These are phyloP conservation scores for Trichosporon coremiiforme DNA, from an alignment of 1,284 basidiomycete genomes.

Conservation along the genomic window DNA sequence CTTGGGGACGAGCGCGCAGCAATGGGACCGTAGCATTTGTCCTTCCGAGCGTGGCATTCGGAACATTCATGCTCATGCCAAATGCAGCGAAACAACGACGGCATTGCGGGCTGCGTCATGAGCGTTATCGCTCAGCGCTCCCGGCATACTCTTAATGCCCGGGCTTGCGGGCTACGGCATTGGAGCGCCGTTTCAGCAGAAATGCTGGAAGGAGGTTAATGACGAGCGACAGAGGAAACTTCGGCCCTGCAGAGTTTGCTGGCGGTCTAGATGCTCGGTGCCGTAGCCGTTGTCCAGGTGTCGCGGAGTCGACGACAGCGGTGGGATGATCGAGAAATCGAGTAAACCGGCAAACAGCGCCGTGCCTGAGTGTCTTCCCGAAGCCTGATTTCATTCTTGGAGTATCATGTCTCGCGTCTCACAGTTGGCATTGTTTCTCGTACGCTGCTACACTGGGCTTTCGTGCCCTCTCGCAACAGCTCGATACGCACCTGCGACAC, in stretches of 20 bases:
- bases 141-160: neutral
- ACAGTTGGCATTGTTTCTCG: neutral
- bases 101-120: neutral
- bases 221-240: neutral
- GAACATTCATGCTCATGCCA: neutral
- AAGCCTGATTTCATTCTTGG: neutral
- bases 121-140: no score
- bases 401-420: no score
- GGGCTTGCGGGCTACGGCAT: neutral
- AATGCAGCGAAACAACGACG: neutral
- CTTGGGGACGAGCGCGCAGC: no score
- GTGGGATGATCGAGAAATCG: neutral
- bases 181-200: conserved; percentile 10
- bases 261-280: neutral
- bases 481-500: neutral
- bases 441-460: neutral
- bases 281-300: neutral
- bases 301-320: neutral
- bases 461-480: neutral
- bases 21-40: neutral
- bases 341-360: neutral
- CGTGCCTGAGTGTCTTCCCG: neutral
- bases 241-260: neutral
- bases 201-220: conserved; percentile 9
- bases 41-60: neutral